Conservation (phyloP, 2,329 filamentous ascomycete genomes). For the Huntiella savannae region DNA sequence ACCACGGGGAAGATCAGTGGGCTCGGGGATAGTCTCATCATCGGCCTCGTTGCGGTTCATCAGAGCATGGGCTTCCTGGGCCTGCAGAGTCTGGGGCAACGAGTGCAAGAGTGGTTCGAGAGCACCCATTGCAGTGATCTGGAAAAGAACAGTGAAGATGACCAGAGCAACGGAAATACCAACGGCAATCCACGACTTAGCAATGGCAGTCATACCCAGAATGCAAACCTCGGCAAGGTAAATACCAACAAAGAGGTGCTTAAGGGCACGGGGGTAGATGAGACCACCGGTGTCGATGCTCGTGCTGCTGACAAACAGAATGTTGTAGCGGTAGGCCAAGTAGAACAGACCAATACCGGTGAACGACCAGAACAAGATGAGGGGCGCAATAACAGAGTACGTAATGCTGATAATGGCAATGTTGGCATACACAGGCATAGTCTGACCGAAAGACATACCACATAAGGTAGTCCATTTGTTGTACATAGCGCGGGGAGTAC, state of each 20-base stretch:
- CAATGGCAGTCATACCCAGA: slow-evolving; percentile 62
- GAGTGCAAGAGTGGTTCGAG: slow-evolving; percentile 53
- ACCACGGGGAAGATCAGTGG: background rate
- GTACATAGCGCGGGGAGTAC: slow-evolving; percentile 63
- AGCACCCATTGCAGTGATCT: slow-evolving; percentile 50
- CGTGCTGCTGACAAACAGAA: slow-evolving; percentile 63
- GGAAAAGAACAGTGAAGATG: slow-evolving; percentile 57
- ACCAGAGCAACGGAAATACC: slow-evolving; percentile 59
- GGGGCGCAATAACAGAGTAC: slow-evolving; percentile 67
- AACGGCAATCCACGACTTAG: slow-evolving; percentile 46
- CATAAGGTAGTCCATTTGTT: slow-evolving; percentile 50
- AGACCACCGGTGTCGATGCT: slow-evolving; percentile 75
- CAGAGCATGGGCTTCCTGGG: slow-evolving; percentile 18
- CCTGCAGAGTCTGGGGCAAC: slow-evolving; percentile 42
- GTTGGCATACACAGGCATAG: slow-evolving; percentile 57
- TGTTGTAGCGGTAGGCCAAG: slow-evolving; percentile 68
- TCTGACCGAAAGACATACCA: slow-evolving; percentile 56
- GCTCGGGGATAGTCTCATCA: slow-evolving; percentile 15
- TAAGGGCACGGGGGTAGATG: slow-evolving; percentile 70
- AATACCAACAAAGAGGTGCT: slow-evolving; percentile 66
- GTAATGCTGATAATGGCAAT: slow-evolving; percentile 56
- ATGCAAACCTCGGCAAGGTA: slow-evolving; percentile 67
- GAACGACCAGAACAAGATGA: slow-evolving; percentile 64
- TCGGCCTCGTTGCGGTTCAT: slow-evolving; percentile 21
- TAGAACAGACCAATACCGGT: slow-evolving; percentile 65